Percentiles rank a stretch among this genome's conserved stretches.
Evolutionary conservation across 208 protist species (phyloP).

Genomic region (Lotmaria passim): DNA sequence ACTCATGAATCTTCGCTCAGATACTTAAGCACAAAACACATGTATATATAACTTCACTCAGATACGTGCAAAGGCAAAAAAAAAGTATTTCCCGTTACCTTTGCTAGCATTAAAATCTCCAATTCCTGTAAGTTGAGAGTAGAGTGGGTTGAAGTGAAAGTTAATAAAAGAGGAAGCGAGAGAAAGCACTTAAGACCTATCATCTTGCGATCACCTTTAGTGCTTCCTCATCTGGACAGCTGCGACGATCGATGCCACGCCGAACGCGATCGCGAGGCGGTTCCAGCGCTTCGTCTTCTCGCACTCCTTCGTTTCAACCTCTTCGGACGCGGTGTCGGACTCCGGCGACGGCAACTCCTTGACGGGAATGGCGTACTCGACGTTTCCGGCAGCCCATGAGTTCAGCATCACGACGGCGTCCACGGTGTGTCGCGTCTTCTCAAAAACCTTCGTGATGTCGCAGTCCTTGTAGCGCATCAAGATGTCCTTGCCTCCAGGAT

Average conservation of each 20-base stretch:
- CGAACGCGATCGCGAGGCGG: background rate
- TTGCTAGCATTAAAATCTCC: too few species aligned
- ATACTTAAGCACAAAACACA: too few species aligned
- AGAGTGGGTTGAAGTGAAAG: background rate
- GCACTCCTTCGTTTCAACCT: constrained; percentile 4
- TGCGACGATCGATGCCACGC: background rate
- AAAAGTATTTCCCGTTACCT: too few species aligned
- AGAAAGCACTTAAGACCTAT: background rate
- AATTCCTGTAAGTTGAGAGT: too few species aligned
- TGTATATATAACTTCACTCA: too few species aligned
- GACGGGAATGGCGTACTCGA: background rate
- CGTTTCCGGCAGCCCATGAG: constrained; percentile 11
- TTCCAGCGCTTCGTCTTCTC: constrained; percentile 13
- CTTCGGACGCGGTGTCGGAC: background rate
- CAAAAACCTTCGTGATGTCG: constrained; percentile 39
- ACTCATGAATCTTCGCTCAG: too few species aligned
- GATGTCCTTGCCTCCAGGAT: constrained; percentile 34
- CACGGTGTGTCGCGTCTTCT: constrained; percentile 29
- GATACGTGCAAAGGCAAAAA: too few species aligned
- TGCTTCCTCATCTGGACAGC: constrained; percentile 3
- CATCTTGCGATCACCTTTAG: background rate
- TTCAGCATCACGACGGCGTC: constrained; percentile 26
- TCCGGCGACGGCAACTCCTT: background rate
- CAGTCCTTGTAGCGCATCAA: constrained; percentile 33
- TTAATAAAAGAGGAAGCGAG: too few species aligned